These are phyloP conservation scores for Blepharisma stoltei DNA, from an alignment of 73 alveolate species.

Conservation along the genomic window DNA sequence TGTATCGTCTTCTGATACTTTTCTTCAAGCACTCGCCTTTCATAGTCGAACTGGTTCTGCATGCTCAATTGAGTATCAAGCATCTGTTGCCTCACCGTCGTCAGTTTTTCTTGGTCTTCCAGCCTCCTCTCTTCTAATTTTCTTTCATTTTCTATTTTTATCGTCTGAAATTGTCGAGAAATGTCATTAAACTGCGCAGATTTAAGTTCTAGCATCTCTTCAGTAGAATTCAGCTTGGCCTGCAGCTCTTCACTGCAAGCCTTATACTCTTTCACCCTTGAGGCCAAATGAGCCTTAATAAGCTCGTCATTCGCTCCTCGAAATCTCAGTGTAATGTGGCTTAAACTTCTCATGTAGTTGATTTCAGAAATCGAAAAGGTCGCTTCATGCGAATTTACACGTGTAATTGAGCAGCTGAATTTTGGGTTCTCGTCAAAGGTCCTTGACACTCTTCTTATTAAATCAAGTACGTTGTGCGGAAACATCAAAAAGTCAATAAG, in stretches of 20 bases:
- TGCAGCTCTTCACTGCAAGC: slow-evolving; percentile 7
- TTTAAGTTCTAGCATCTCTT: slow-evolving; percentile 4
- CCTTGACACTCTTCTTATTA: neutral
- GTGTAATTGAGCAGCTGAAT: slow-evolving; percentile 15
- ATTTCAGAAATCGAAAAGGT: slow-evolving; percentile 33
- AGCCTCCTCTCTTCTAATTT: slow-evolving; percentile 12
- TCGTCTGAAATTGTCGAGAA: neutral
- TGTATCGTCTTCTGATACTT: neutral
- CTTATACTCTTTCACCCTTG: slow-evolving; percentile 40
- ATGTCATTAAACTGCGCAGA: neutral
- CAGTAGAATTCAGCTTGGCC: neutral
- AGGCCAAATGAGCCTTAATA: slow-evolving; percentile 43
- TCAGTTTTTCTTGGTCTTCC: slow-evolving; percentile 16
- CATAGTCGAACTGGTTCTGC: neutral
- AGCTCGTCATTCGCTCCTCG: slow-evolving; percentile 54
- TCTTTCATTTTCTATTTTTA: slow-evolving; percentile 8
- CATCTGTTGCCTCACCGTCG: neutral
- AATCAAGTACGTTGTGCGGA: slow-evolving; percentile 24
- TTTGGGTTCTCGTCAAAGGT: slow-evolving; percentile 23
- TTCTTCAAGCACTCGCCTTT: slow-evolving; percentile 10
- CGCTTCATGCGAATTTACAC: slow-evolving; percentile 31
- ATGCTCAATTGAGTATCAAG: neutral
- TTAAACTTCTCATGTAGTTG: slow-evolving; percentile 35
- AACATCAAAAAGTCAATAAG: slow-evolving; percentile 39
- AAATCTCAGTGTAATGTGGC: slow-evolving; percentile 29